These are phyloP conservation scores for Phanerochaete sordida DNA, from an alignment of 768 basidiomycete genomes.

Conservation along the genomic window DNA sequence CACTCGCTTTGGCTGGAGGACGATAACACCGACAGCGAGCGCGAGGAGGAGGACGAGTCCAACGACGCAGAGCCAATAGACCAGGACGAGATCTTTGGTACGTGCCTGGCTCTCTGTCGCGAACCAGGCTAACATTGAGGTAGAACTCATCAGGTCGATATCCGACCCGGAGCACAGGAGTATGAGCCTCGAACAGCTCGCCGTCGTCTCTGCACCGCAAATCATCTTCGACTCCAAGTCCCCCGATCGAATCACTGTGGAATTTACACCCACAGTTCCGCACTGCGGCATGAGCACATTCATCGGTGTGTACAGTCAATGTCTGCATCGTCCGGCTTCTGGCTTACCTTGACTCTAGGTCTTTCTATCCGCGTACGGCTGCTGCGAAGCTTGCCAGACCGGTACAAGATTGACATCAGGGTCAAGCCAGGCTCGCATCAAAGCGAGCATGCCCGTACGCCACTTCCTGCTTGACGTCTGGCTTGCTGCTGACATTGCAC, in stretches of 20 bases:
- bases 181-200: constrained; percentile 86
- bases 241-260: constrained; percentile 72
- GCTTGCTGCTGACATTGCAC: neutral
- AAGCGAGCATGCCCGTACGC: constrained; percentile 82
- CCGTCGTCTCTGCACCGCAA: constrained; percentile 90
- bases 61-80: constrained; percentile 69
- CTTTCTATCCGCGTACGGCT: constrained; percentile 95
- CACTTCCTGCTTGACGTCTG: neutral
- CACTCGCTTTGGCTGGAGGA: constrained; percentile 57
- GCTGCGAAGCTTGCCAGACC: constrained; percentile 81
- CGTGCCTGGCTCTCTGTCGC: constrained; percentile 7
- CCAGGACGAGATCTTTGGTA: constrained; percentile 91
- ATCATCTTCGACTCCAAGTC: constrained; percentile 48
- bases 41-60: constrained; percentile 35
- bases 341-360: constrained; percentile 41
- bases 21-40: constrained; percentile 20
- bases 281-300: constrained; percentile 97
- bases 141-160: constrained; percentile 89
- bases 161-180: constrained; percentile 95
- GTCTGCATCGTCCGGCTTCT: neutral
- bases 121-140: constrained; percentile 1
- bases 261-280: constrained; percentile 96
- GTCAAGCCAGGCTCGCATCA: constrained; percentile 96
- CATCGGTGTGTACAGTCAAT: constrained; percentile 60
- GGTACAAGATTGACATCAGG: constrained; percentile 92